These are phyloP conservation scores for Pinus tabuliformis DNA, from an alignment of 75 land plant genomes.

Conservation along the genomic window DNA sequence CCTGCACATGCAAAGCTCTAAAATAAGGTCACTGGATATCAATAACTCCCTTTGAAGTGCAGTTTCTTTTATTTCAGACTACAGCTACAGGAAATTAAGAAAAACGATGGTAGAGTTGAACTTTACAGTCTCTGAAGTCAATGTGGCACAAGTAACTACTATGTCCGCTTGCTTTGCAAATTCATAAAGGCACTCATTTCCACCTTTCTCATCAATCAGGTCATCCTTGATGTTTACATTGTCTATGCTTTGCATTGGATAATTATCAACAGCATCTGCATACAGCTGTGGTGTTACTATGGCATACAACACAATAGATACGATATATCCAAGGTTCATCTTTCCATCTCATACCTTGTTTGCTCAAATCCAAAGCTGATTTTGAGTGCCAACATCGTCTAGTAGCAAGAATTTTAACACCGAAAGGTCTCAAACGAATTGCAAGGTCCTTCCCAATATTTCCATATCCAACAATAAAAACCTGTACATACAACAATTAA, in stretches of 20 bases:
- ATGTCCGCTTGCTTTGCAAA: conserved; percentile 92
- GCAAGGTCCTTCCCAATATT: conserved; percentile 88
- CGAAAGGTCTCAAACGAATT: conserved; percentile 76
- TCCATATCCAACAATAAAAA: conserved; percentile 85
- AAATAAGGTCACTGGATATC: background rate
- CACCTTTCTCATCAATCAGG: conserved; percentile 79
- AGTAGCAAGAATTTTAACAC: conserved; percentile 79
- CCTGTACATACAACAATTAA: conserved; percentile 30
- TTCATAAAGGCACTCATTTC: conserved; percentile 46
- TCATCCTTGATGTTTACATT: conserved; percentile 9
- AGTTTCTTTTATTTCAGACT: background rate
- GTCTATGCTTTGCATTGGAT: background rate
- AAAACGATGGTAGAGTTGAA: background rate
- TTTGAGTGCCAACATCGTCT: conserved; percentile 59
- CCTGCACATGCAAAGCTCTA: conserved; percentile 51
- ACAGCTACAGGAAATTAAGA: background rate
- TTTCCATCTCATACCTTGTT: conserved; percentile 22
- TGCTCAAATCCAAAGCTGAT: conserved; percentile 1
- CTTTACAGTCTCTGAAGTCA: conserved; percentile 73
- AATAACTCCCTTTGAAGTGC: background rate
- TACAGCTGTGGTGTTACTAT: background rate
- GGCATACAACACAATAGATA: background rate
- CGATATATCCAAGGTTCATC: background rate
- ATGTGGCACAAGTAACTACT: conserved; percentile 66
- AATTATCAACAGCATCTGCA: background rate